These are phyloP conservation scores for Fonsecaea erecta DNA, from an alignment of 2,329 filamentous ascomycete genomes.

Conservation along the genomic window DNA sequence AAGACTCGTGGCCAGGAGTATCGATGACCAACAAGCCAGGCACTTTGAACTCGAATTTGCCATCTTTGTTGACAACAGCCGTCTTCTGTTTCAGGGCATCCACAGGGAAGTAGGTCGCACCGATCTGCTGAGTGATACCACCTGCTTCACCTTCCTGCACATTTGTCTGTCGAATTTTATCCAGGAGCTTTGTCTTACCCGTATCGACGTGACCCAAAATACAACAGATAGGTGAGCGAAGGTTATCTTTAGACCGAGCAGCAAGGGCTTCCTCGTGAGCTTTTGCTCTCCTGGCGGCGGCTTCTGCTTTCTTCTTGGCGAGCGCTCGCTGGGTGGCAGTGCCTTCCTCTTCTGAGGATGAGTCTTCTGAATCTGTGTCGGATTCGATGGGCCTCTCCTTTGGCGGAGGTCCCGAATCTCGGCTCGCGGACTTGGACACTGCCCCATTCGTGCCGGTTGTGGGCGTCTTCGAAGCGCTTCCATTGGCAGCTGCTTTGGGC, in stretches of 20 bases:
- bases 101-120: conserved; percentile 97
- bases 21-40: conserved; percentile 96
- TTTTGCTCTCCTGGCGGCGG: conserved; percentile 83
- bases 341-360: conserved; percentile 63
- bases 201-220: conserved; percentile 99
- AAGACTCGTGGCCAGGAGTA: conserved; percentile 99
- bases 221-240: conserved; percentile 98
- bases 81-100: conserved; percentile 94
- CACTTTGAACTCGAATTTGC: conserved; percentile 93
- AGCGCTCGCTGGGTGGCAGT: conserved; percentile 72
- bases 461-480: conserved; percentile 9
- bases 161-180: conserved; percentile 98
- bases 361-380: conserved; percentile 64
- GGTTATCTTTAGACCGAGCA: conserved; percentile 88
- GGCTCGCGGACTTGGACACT: conserved; percentile 10
- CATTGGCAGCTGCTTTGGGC: conserved; percentile 12
- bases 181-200: conserved; percentile 97
- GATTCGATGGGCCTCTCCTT: conserved; percentile 43
- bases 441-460: conserved; percentile 14
- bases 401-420: conserved; percentile 20
- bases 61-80: conserved; percentile 87
- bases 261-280: conserved; percentile 90
- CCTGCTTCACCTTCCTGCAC: conserved; percentile 98
- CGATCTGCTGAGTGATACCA: conserved; percentile 99
- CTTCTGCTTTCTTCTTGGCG: conserved; percentile 81